These are phyloP conservation scores for Tuber microsphaerosporum DNA, from an alignment of 495 filamentous ascomycete genomes.

Conservation along the genomic window DNA sequence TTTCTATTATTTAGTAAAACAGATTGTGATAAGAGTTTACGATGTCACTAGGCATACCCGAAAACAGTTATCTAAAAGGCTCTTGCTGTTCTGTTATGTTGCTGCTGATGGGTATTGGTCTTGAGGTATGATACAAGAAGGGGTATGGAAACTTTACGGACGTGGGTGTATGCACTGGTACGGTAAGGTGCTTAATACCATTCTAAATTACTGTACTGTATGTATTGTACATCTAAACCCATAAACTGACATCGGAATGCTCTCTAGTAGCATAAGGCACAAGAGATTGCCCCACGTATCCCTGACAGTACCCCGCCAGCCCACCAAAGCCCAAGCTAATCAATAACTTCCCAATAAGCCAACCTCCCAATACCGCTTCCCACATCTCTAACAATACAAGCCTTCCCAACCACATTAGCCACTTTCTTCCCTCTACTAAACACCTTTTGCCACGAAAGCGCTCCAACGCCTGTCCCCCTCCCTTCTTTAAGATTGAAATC, in stretches of 20 bases:
- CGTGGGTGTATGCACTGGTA: neutral
- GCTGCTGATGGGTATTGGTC: no score
- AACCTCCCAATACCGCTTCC: slow-evolving; percentile 71
- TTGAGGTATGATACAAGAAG: neutral
- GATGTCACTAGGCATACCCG: neutral
- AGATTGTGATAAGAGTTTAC: neutral
- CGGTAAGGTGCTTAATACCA: neutral
- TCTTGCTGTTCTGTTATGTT: neutral
- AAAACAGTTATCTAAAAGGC: neutral
- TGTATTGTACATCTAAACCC: neutral
- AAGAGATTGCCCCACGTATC: neutral
- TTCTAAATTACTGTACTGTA: neutral
- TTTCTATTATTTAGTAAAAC: neutral
- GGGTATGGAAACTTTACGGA: neutral
- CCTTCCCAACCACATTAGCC: slow-evolving; percentile 43
- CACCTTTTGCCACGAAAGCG: slow-evolving; percentile 57
- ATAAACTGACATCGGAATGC: neutral
- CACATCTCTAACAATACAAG: slow-evolving; percentile 74
- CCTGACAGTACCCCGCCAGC: neutral
- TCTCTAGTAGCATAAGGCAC: neutral
- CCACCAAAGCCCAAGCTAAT: neutral
- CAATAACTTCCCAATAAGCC: slow-evolving; percentile 70
- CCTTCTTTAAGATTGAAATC: slow-evolving; percentile 76
- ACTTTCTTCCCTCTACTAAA: slow-evolving; percentile 39
- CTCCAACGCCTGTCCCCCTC: slow-evolving; percentile 66